Percentiles rank a stretch among this genome's conserved stretches.
Conservation (phyloP, 1,284 basidiomycete genomes). For the Puccinia hordei region DNA sequence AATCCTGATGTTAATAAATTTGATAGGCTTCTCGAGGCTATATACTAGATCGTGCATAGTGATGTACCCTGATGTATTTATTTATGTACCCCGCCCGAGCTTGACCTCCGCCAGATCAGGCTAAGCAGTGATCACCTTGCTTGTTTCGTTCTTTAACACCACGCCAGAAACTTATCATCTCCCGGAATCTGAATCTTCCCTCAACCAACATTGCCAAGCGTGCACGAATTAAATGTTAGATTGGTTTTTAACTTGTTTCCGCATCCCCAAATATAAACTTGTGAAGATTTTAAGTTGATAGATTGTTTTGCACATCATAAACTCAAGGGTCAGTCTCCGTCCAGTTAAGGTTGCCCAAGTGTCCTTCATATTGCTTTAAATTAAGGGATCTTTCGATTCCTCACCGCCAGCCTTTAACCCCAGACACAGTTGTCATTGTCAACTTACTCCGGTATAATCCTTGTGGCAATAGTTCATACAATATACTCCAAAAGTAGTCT, state of each 20-base stretch:
- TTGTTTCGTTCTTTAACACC: neutral
- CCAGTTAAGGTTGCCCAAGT: neutral
- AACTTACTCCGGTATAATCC: slow-evolving; percentile 9
- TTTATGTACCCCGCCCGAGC: too few species aligned
- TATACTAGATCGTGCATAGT: too few species aligned
- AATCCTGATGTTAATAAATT: too few species aligned
- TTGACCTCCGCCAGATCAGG: neutral
- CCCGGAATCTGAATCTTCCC: neutral
- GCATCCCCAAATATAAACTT: neutral
- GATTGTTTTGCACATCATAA: neutral
- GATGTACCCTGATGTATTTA: too few species aligned
- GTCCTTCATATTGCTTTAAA: neutral
- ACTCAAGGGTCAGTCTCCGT: neutral
- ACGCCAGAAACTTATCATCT: neutral
- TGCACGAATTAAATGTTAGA: slow-evolving; percentile 2
- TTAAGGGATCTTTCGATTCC: neutral
- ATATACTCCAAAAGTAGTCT: neutral
- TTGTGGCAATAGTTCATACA: slow-evolving; percentile 1
- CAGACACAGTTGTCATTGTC: neutral
- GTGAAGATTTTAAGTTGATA: neutral
- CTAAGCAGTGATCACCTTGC: neutral
- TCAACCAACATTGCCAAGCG: neutral
- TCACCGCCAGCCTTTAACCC: neutral
- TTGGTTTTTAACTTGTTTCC: neutral
- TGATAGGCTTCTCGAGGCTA: too few species aligned